Conservation (phyloP, 78 protist species). For the Salpingoeca rosetta region DNA sequence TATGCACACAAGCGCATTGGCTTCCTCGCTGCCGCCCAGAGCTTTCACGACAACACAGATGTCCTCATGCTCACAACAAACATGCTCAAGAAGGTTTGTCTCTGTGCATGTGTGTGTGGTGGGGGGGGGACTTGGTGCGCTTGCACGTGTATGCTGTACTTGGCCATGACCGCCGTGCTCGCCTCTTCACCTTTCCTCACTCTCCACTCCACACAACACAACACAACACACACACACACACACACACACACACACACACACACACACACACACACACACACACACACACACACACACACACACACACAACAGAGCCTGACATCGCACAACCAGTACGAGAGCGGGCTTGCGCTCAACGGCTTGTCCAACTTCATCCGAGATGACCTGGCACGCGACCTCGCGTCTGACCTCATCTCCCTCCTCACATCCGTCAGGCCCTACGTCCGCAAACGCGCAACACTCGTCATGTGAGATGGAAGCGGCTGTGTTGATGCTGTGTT, state of each 20-base stretch:
- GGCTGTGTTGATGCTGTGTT: conserved; percentile 12
- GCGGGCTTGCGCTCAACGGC: conserved; percentile 76
- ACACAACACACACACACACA: no score
- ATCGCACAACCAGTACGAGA: conserved; percentile 63
- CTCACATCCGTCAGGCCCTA: conserved; percentile 60
- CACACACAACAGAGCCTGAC: conserved; percentile 48
- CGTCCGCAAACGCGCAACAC: conserved; percentile 62
- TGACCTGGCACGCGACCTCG: conserved; percentile 84
- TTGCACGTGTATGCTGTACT: neutral
- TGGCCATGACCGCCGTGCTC: neutral
- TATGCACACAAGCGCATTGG: conserved; percentile 83
- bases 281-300: conserved; percentile 6
- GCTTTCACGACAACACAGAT: conserved; percentile 71
- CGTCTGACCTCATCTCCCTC: conserved; percentile 70
- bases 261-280: neutral
- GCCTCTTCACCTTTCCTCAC: neutral
- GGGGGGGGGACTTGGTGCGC: neutral
- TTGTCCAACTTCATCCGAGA: conserved; percentile 75
- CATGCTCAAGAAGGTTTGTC: conserved; percentile 66
- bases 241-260: no score
- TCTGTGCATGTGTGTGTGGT: neutral
- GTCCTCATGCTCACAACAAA: conserved; percentile 83
- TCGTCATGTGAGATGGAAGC: no score
- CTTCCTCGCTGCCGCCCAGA: conserved; percentile 78
- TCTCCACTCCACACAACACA: neutral